Percentiles rank a stretch among this genome's conserved stretches.
These are phyloP conservation scores for Botrytis fabae DNA, from an alignment of 2,329 filamentous ascomycete genomes.

Conservation along the genomic window DNA sequence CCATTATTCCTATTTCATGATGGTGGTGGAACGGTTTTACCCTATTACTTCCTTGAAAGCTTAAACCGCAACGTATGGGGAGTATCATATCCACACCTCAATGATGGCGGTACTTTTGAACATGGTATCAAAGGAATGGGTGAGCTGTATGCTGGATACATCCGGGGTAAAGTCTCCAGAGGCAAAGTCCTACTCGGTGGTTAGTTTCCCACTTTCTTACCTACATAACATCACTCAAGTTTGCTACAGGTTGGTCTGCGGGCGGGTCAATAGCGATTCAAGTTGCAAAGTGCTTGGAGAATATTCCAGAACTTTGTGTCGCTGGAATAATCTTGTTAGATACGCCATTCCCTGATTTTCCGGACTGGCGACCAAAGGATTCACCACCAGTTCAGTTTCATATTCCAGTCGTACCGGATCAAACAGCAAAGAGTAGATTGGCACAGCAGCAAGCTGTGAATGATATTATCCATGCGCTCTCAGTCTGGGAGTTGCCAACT, in stretches of 20 bases:
- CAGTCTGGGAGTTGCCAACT: constrained; percentile 13
- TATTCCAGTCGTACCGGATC: background rate
- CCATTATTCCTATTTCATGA: constrained; percentile 18
- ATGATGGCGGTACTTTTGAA: constrained; percentile 5
- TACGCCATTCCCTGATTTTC: constrained; percentile 15
- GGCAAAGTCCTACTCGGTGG: constrained; percentile 18
- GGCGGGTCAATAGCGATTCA: constrained; percentile 17
- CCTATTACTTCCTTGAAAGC: constrained; percentile 21
- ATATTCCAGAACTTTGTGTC: constrained; percentile 12
- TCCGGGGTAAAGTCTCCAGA: constrained; percentile 9
- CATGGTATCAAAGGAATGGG: constrained; percentile 16
- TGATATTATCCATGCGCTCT: constrained; percentile 17
- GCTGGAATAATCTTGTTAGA: constrained; percentile 13
- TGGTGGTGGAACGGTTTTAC: constrained; percentile 14
- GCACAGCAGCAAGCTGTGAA: constrained; percentile 16
- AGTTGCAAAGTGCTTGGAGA: constrained; percentile 14
- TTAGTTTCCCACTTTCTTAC: background rate
- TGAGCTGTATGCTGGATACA: constrained; percentile 9
- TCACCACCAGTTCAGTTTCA: constrained; percentile 15
- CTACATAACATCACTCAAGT: background rate
- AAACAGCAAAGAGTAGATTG: constrained; percentile 4
- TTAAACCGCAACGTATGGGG: constrained; percentile 16
- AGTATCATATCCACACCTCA: constrained; percentile 18
- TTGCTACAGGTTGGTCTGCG: constrained; percentile 14
- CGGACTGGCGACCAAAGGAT: constrained; percentile 18